Conservation (phyloP, 2,329 filamentous ascomycete species). For the Scytalidium lignicola region DNA sequence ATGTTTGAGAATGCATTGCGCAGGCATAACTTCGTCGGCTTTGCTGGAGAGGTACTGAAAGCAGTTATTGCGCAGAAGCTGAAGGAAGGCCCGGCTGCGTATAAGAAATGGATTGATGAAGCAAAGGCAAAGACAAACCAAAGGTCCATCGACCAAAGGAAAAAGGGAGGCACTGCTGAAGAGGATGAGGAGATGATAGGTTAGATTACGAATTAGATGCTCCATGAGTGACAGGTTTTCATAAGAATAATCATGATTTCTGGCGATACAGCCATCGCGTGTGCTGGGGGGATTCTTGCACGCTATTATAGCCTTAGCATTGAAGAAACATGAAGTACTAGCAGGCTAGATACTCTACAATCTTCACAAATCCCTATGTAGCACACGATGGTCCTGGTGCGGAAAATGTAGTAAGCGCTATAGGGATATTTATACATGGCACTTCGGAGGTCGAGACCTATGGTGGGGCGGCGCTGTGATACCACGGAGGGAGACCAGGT, state of each 20-base stretch:
- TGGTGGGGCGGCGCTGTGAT: neutral
- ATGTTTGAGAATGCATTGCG: conserved; percentile 91
- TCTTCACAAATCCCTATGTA: no score
- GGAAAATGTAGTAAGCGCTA: neutral
- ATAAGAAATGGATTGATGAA: conserved; percentile 68
- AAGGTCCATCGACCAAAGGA: conserved; percentile 22
- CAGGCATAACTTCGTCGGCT: conserved; percentile 93
- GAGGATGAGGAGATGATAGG: conserved; percentile 27
- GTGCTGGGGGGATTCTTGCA: no score
- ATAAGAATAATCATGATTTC: neutral
- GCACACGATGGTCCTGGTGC: no score
- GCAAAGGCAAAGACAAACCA: conserved; percentile 53
- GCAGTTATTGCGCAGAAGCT: conserved; percentile 75
- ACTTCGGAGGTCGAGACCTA: neutral
- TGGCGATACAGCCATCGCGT: no score
- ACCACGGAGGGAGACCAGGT: neutral
- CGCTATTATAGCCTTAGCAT: no score
- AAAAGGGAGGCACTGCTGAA: conserved; percentile 15
- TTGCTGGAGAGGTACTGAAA: conserved; percentile 85
- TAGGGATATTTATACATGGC: neutral
- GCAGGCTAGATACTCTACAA: no score
- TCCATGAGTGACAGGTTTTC: neutral
- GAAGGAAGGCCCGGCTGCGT: conserved; percentile 57
- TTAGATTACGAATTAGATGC: conserved; percentile 2
- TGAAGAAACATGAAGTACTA: no score